Evolutionary conservation across 169 alveolate species (phyloP).

Genomic region (Perkinsus olseni): DNA sequence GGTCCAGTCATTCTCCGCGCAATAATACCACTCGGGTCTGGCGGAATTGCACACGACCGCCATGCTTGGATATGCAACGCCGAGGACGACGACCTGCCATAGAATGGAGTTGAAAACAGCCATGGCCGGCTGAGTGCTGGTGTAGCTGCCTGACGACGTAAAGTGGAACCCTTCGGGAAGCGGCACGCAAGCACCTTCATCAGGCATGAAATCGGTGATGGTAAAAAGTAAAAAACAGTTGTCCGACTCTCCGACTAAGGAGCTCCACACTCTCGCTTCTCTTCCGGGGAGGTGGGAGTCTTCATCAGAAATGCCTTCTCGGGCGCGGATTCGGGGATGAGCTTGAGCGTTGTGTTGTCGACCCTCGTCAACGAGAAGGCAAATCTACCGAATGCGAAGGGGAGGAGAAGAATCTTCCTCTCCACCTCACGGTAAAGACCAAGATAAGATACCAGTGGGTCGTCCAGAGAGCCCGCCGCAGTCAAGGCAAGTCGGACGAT

Average conservation of each 20-base stretch:
- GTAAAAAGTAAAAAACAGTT: neutral
- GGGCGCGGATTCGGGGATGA: neutral
- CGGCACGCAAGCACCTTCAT: too few relatives aligned
- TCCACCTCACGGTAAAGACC: neutral
- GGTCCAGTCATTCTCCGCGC: neutral
- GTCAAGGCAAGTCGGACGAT: neutral
- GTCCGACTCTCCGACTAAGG: neutral
- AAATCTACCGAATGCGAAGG: neutral
- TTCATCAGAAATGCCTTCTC: neutral
- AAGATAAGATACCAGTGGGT: neutral
- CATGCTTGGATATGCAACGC: neutral
- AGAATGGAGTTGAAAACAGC: neutral
- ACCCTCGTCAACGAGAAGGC: neutral
- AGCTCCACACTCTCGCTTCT: neutral
- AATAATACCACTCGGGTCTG: neutral
- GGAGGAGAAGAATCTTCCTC: neutral
- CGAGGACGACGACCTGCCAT: neutral
- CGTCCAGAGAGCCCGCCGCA: neutral
- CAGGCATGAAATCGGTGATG: too few relatives aligned
- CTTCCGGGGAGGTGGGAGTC: neutral
- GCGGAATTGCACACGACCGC: too few relatives aligned
- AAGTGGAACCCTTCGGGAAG: too few relatives aligned
- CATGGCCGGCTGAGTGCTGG: too few relatives aligned
- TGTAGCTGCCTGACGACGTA: too few relatives aligned
- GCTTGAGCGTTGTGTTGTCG: neutral